These are phyloP conservation scores for Nyssa sinensis DNA, from an alignment of 148 eudicot species.

Conservation along the genomic window DNA sequence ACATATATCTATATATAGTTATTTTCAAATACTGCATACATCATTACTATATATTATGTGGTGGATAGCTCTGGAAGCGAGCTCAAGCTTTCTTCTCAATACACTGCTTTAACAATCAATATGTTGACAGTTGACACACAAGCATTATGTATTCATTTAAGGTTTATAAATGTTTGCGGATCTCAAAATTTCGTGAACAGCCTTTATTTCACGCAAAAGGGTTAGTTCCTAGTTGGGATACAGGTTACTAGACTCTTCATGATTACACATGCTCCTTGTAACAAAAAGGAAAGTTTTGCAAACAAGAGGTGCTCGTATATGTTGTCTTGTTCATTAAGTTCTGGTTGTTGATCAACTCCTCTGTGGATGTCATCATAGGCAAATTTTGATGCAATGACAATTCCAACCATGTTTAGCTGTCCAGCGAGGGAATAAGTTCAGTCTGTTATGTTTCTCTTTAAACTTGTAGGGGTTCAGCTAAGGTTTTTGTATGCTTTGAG, in stretches of 20 bases:
- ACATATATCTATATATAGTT: not conserved
- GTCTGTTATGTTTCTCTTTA: not conserved
- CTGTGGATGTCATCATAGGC: too few species aligned
- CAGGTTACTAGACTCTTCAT: not conserved
- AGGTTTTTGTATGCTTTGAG: not conserved
- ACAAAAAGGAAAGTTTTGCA: not conserved
- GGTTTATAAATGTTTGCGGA: not conserved
- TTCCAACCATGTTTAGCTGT: not conserved
- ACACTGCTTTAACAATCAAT: not conserved
- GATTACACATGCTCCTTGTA: not conserved
- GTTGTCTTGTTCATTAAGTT: not conserved
- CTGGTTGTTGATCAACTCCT: not conserved
- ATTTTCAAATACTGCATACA: not conserved
- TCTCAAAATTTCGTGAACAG: not conserved
- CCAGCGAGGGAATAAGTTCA: not conserved
- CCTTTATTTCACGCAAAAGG: not conserved
- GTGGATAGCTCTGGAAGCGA: too few species aligned
- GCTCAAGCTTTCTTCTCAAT: too few species aligned
- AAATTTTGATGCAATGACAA: not conserved
- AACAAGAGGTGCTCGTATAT: not conserved
- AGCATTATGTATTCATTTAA: not conserved
- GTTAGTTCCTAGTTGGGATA: not conserved
- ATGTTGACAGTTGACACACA: not conserved
- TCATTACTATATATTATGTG: not conserved
- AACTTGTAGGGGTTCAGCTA: not conserved